Evolutionary conservation across 352 stramenopile species (phyloP), one percentile per base, ranked within the genome.

Genomic region (Globisporangium paroecandrum): DNA sequence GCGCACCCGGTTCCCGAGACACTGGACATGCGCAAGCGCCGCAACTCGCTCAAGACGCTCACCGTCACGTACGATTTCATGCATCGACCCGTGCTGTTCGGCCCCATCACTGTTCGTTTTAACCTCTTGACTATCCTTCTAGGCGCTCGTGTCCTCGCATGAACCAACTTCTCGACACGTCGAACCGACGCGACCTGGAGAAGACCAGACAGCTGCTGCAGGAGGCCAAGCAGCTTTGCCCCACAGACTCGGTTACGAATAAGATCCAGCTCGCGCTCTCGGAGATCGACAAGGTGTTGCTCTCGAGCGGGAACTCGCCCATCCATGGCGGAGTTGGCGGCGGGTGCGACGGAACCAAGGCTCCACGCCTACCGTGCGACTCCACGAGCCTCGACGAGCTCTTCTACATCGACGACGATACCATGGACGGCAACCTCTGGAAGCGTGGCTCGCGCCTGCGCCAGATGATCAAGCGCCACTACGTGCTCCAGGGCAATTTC

Each of bases 401-500:
- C 34, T 53, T 84, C 5, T 56, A 81, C 6, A 69, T 78, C 3
- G 74, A 87, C 46, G 71, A 69, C 1, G 69, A 75, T 47, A 78
- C 69, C 24, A 71, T 93, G 22, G 79, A 70, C 4, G 86, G 86
- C 22, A 78, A 89, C 24, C 71, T 94, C 8, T 94, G 82, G 82
- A 95, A 95, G 58, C 86, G 85, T 4, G 88, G 86, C 25, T 83
- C 78, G 20, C 83, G 85, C 13, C 71, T 96, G n/a, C 85, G 89
- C 1, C 85, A 93, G 53, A 95, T 96, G 87, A 94, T 89, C 74
- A 92, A 90, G 70, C 81, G 85, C 38, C 80, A 94, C 69, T 95
- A 94, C 73, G 82, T 90, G 24, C 70, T 97, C 18, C 87, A 95
- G 66, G 89, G 88, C 68, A 94, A 92, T 53, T 97, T 97, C 61